Evolutionary conservation across 768 basidiomycete genomes (phyloP), one percentile per base, ranked within the genome.

Genomic region (Neoboletus brunneissimus): DNA sequence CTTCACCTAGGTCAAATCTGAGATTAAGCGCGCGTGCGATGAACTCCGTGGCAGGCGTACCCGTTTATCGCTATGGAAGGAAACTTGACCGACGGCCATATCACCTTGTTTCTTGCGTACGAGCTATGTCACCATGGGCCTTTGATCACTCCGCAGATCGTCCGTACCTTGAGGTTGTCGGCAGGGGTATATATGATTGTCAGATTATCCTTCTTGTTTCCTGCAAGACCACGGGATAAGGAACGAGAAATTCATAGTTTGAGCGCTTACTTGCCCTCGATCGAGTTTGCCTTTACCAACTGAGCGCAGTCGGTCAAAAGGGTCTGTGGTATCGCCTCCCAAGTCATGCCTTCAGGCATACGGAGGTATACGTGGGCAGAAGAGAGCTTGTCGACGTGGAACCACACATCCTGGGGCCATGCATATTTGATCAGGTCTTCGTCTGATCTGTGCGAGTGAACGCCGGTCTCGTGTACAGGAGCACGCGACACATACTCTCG

Each of bases 291-390:
- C 72, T 99, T 99, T 32, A 98, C 96, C 2, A 99, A 79, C 69
- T 98, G 97, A 1, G 92, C 92, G 59, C 91, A 91, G 72, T 98
- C 96, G 13, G 76, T 77, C 20, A 98, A 75, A 7, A 98, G 74
- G 1, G 81, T 75, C 53, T 87, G 79, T 0, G 97, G 94, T 37
- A 98, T 88, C n/a, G 76, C 72, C 7, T 98, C 94, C 92, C 94
- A 98, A 31, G 77, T 71, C 79, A 95, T 88, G n/a, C 75, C 77
- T 3, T 83, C 81, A 0, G 90, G 81, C 79, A 98, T 84, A 34
- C 95, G 88, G n/a, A 98, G 77, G 70, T 98, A 98, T 40, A 98
- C 95, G 71, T 98, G 94, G 1, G 95, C 94, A 4, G 94, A 97
- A 0, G 93, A 96, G 29, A 98, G 84, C 71, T 95, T 96, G 78